Conservation (phyloP, 805 yeast genomes). For the Yamadazyma olivae region DNA sequence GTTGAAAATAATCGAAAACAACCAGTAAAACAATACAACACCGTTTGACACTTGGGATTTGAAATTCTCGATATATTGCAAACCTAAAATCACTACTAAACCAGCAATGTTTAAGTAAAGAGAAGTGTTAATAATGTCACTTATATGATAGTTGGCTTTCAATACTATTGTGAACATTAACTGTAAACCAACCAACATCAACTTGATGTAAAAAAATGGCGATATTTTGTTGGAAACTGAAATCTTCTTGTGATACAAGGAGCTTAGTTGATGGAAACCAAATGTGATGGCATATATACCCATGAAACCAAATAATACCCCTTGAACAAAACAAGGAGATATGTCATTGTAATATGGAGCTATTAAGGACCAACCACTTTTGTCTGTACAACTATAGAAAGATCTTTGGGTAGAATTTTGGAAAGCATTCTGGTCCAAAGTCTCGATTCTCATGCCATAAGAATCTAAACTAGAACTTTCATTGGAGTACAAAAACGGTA, state of each 20-base stretch:
- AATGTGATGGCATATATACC: conserved; percentile 41
- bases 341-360: conserved; percentile 47
- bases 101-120: conserved; percentile 35
- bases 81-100: conserved; percentile 46
- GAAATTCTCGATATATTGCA: conserved; percentile 72
- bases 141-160: conserved; percentile 12
- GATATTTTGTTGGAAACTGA: conserved; percentile 25
- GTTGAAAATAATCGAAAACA: conserved; percentile 49
- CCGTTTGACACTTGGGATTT: conserved; percentile 66
- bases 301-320: conserved; percentile 40
- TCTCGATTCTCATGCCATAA: not conserved
- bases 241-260: conserved; percentile 26
- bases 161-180: conserved; percentile 30
- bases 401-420: not conserved
- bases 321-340: conserved; percentile 59
- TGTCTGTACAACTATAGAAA: conserved; percentile 13
- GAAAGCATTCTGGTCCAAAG: not conserved
- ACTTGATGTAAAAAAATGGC: conserved; percentile 42
- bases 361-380: conserved; percentile 45
- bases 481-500: conserved; percentile 12
- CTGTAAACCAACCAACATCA: conserved; percentile 38
- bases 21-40: conserved; percentile 72
- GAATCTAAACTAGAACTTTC: not conserved
- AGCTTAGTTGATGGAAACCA: conserved; percentile 36
- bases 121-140: conserved; percentile 23